Conservation (phyloP, 805 yeast species). For the Pichia pseudocactophila region DNA sequence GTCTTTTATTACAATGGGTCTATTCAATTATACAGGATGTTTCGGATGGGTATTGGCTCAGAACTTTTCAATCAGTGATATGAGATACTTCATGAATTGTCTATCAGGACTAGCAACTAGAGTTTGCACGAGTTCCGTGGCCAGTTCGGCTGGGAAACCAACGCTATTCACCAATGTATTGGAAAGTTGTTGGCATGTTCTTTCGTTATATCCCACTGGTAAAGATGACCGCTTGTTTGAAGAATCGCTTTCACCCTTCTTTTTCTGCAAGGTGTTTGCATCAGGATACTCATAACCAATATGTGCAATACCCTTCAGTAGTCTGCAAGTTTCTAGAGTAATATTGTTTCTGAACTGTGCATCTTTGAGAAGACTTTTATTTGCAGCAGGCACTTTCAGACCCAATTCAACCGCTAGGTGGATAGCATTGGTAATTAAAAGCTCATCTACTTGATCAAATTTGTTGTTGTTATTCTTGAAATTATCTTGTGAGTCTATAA, state of each 20-base stretch:
- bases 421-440: slow-evolving; percentile 58
- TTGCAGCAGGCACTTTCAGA: slow-evolving; percentile 47
- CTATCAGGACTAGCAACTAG: slow-evolving; percentile 49
- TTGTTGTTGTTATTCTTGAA: slow-evolving; percentile 35
- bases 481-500: slow-evolving; percentile 53
- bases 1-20: too few species aligned
- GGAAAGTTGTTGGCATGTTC: slow-evolving; percentile 24
- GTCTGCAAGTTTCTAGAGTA: slow-evolving; percentile 55
- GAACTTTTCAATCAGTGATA: slow-evolving; percentile 21
- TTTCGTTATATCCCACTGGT: slow-evolving; percentile 21
- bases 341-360: slow-evolving; percentile 71
- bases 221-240: slow-evolving; percentile 31
- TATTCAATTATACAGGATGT: not conserved
- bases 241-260: slow-evolving; percentile 19
- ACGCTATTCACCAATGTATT: slow-evolving; percentile 42
- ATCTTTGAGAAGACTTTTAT: slow-evolving; percentile 46
- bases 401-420: slow-evolving; percentile 70
- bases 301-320: slow-evolving; percentile 52
- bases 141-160: slow-evolving; percentile 51
- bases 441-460: slow-evolving; percentile 60
- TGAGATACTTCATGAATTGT: slow-evolving; percentile 64
- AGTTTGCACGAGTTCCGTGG: slow-evolving; percentile 51
- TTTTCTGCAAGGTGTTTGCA: slow-evolving; percentile 17
- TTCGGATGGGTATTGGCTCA: not conserved
- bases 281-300: slow-evolving; percentile 28